These are phyloP conservation scores for Kalanchoe fedtschenkoi DNA, from an alignment of 164 flowering plant species.

Conservation along the genomic window DNA sequence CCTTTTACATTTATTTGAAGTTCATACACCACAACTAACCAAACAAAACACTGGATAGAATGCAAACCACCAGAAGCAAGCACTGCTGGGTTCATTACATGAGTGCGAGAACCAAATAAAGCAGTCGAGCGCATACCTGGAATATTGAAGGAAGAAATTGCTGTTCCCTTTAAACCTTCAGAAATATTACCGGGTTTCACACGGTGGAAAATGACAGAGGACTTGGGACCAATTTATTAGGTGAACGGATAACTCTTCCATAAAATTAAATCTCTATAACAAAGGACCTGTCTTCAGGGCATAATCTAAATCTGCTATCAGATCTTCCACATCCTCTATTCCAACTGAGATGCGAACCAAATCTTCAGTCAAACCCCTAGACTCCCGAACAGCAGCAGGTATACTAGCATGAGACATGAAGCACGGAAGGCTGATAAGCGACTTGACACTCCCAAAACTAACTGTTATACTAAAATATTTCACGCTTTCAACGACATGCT, in stretches of 20 bases:
- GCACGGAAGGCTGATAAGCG: constrained; percentile 97
- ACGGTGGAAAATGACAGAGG: too few relatives aligned
- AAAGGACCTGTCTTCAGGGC: constrained; percentile 72
- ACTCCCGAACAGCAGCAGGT: constrained; percentile 77
- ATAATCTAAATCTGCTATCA: constrained; percentile 75
- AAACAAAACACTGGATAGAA: too few relatives aligned
- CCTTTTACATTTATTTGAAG: too few relatives aligned
- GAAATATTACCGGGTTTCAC: too few relatives aligned
- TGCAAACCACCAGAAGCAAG: too few relatives aligned
- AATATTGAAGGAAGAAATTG: too few relatives aligned
- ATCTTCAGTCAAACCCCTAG: constrained; percentile 88
- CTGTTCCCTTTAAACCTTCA: too few relatives aligned
- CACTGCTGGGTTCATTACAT: too few relatives aligned
- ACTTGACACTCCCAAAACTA: constrained; percentile 97
- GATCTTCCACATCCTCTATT: constrained; percentile 83
- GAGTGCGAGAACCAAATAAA: background rate
- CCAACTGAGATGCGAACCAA: constrained; percentile 95
- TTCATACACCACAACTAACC: too few relatives aligned
- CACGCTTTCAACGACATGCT: constrained; percentile 73
- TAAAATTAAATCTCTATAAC: too few relatives aligned
- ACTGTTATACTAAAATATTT: constrained; percentile 91
- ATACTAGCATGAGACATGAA: constrained; percentile 98
- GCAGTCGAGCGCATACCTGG: background rate
- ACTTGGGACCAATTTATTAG: too few relatives aligned
- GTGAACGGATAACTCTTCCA: too few relatives aligned